A percentile compares a stretch with the other conserved stretches of the same genome.
phyloP scores from a whole-genome alignment of 1,139 yeast species.

The Geotrichum phurueaensis region DNA sequence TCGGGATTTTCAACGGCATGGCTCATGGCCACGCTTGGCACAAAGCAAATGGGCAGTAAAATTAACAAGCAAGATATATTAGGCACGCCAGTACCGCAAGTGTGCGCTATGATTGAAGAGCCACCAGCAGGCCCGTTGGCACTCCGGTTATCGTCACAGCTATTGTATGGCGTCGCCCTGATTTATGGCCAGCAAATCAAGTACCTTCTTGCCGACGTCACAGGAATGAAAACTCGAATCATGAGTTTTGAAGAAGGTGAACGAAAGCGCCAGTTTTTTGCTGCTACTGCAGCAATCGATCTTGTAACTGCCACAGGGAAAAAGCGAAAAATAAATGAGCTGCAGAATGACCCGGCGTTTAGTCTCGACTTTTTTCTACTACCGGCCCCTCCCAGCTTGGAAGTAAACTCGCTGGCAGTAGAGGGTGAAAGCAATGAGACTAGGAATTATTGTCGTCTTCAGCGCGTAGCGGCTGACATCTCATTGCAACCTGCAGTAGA shows the following conservation, averaged over 20 bases:
- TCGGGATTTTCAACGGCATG: constrained; percentile 18
- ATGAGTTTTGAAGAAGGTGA: not conserved
- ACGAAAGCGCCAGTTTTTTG: not conserved
- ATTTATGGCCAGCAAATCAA: constrained; percentile 15
- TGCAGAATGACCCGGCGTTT: constrained; percentile 14
- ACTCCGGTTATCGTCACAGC: constrained; percentile 13
- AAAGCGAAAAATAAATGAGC: not conserved
- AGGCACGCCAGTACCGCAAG: constrained; percentile 13
- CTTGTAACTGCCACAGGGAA: not conserved
- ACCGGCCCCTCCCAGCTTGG: constrained; percentile 8
- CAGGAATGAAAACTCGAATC: not conserved
- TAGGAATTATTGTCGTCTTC: not conserved
- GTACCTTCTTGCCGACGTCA: constrained; percentile 10
- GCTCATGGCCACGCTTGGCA: constrained; percentile 17
- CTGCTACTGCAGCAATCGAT: not conserved
- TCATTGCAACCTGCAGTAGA: not conserved
- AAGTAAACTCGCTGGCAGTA: not conserved
- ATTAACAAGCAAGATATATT: constrained; percentile 8
- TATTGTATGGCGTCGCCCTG: constrained; percentile 15
- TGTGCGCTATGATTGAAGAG: constrained; percentile 13
- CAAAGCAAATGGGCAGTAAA: constrained; percentile 6
- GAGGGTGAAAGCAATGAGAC: not conserved
- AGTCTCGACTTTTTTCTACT: constrained; percentile 11
- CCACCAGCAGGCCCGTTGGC: constrained; percentile 16
- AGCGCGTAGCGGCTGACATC: not conserved